Conservation (phyloP, 2,329 filamentous ascomycete genomes). For the Coniochaeta prunicola region DNA sequence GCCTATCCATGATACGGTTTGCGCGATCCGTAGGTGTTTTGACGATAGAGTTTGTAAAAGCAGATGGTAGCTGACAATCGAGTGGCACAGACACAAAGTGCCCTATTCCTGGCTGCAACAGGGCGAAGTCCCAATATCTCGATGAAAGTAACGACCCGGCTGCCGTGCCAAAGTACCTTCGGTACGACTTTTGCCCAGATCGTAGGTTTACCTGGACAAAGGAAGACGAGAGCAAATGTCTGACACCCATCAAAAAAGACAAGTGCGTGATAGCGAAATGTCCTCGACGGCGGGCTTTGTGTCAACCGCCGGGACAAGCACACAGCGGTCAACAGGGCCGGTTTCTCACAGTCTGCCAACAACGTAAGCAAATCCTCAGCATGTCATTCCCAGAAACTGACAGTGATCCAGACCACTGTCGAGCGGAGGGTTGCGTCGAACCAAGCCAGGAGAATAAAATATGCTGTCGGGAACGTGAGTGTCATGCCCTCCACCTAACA, state of each 20-base stretch:
- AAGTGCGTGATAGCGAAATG: conserved; percentile 13
- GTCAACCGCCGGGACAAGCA: not conserved
- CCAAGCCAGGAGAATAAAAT: conserved; percentile 10
- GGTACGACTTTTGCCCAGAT: conserved; percentile 13
- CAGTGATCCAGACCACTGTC: conserved; percentile 9
- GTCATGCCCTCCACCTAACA: not conserved
- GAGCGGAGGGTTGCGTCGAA: conserved; percentile 11
- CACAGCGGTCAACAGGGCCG: not conserved
- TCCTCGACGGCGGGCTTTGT: conserved; percentile 5
- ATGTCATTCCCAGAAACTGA: not conserved
- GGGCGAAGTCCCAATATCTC: conserved; percentile 13
- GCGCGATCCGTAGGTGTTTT: conserved; percentile 11
- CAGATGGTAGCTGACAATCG: not conserved
- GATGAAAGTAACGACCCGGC: conserved; percentile 11
- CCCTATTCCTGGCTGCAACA: conserved; percentile 11
- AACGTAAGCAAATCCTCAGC: conserved; percentile 7
- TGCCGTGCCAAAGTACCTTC: conserved; percentile 9
- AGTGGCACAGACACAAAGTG: conserved; percentile 11
- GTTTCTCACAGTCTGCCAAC: conserved; percentile 8
- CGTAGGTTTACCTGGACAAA: conserved; percentile 6
- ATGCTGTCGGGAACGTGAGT: conserved; percentile 14
- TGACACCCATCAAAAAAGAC: conserved; percentile 7
- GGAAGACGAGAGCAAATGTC: not conserved
- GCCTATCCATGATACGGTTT: conserved; percentile 13
- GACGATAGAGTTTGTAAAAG: not conserved